Evolutionary conservation across 2,329 filamentous ascomycete species (phyloP).

Genomic region (Nemania abortiva): DNA sequence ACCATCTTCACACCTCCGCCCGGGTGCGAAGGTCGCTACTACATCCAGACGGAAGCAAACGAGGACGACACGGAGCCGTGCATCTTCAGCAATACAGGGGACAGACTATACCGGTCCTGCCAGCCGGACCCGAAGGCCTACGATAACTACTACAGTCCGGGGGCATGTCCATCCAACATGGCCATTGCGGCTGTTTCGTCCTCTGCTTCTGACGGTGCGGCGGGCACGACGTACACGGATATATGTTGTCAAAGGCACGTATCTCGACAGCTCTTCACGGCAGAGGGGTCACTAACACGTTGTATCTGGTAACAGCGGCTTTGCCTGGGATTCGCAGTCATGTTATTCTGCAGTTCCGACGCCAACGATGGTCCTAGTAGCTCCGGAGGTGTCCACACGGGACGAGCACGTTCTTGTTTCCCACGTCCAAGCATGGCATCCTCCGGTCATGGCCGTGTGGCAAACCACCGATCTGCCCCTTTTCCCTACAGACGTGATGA

Average conservation of each 20-base stretch:
- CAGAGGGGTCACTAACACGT: constrained; percentile 4
- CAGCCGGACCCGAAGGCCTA: constrained; percentile 14
- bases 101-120: constrained; percentile 19
- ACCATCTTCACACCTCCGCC: constrained; percentile 25
- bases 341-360: constrained; percentile 34
- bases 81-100: constrained; percentile 15
- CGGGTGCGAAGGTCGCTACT: constrained; percentile 11
- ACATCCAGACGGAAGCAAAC: neutral
- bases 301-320: constrained; percentile 11
- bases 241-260: constrained; percentile 31
- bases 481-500: constrained; percentile 22
- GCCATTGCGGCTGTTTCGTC: constrained; percentile 9
- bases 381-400: neutral
- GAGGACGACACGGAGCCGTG: neutral
- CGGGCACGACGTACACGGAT: constrained; percentile 7
- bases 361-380: constrained; percentile 21
- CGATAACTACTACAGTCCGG: constrained; percentile 19
- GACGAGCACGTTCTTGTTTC: neutral
- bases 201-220: neutral
- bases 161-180: constrained; percentile 22
- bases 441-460: constrained; percentile 14
- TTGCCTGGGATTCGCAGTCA: constrained; percentile 17
- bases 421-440: constrained; percentile 7
- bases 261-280: neutral
- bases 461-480: constrained; percentile 10